These are phyloP conservation scores for Phytophthora ohioensis DNA, from an alignment of 352 stramenopile species.

Conservation along the genomic window DNA sequence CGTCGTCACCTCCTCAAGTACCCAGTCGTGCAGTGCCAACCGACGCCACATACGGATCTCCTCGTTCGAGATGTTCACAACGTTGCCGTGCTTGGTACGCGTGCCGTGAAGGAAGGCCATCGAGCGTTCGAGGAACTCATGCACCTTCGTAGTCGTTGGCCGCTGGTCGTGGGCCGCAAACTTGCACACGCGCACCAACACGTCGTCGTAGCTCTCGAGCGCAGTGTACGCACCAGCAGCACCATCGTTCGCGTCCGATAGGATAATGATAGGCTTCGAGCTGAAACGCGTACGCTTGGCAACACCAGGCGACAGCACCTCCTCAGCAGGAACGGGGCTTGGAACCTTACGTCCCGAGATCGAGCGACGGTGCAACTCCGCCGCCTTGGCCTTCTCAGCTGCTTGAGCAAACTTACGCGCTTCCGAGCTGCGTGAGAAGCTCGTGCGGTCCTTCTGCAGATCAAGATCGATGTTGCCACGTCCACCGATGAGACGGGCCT, in stretches of 20 bases:
- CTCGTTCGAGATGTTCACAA: constrained; percentile 82
- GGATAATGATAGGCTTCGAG: constrained; percentile 36
- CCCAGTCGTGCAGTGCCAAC: constrained; percentile 74
- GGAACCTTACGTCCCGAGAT: constrained; percentile 33
- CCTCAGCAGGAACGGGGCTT: constrained; percentile 48
- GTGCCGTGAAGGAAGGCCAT: constrained; percentile 77
- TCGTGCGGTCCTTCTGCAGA: constrained; percentile 69
- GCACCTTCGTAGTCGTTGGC: constrained; percentile 72
- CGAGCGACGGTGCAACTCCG: constrained; percentile 35
- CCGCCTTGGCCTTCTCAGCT: constrained; percentile 44
- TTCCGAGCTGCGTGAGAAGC: constrained; percentile 66
- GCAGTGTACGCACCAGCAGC: constrained; percentile 49
- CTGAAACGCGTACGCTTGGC: constrained; percentile 63
- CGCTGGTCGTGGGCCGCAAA: constrained; percentile 77
- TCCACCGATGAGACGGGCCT: constrained; percentile 65
- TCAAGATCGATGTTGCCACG: constrained; percentile 64
- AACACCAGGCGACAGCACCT: constrained; percentile 53
- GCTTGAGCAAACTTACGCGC: constrained; percentile 52
- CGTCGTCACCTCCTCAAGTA: constrained; percentile 59
- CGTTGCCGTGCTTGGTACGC: constrained; percentile 71
- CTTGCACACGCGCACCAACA: constrained; percentile 74
- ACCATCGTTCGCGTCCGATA: constrained; percentile 33
- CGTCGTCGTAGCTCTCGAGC: constrained; percentile 83
- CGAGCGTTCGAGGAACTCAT: constrained; percentile 81
- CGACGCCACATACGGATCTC: constrained; percentile 86